phyloP scores from a whole-genome alignment of 371 early-diverging fungal genomes.

The Capillidium rhysosporum region DNA sequence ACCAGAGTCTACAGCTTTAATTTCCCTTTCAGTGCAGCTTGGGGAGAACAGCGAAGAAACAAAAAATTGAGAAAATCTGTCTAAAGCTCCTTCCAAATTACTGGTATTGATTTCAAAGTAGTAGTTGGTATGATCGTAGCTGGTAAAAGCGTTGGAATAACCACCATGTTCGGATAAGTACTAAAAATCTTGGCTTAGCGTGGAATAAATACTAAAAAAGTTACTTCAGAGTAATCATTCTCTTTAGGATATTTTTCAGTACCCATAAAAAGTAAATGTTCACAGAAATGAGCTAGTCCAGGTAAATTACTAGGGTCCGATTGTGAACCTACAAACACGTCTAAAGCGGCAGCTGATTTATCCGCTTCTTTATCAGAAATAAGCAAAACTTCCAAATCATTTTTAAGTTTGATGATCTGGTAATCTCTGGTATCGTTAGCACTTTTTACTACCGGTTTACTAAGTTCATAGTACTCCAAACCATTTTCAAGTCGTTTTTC shows the following conservation, averaged over 20 bases:
- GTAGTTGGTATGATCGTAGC: conserved; percentile 75
- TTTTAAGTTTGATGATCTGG: conserved; percentile 50
- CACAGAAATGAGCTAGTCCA: conserved; percentile 97
- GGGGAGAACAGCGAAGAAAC: conserved; percentile 71
- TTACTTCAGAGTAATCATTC: conserved; percentile 63
- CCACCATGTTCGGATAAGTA: conserved; percentile 83
- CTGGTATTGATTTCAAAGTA: conserved; percentile 80
- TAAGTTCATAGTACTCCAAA: no score
- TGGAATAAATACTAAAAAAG: conserved; percentile 11
- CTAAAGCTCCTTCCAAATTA: conserved; percentile 74
- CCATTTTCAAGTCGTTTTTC: no score
- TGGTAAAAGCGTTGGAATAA: conserved; percentile 88
- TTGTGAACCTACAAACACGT: conserved; percentile 83
- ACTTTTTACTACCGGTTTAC: conserved; percentile 23
- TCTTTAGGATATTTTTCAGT: conserved; percentile 65
- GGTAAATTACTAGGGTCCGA: conserved; percentile 56
- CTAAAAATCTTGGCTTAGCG: conserved; percentile 10
- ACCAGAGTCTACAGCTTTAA: conserved; percentile 83
- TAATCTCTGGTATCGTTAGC: conserved; percentile 64
- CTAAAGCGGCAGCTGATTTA: conserved; percentile 76
- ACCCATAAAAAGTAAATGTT: conserved; percentile 87
- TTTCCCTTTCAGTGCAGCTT: conserved; percentile 75
- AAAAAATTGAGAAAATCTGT: conserved; percentile 78
- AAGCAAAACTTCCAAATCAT: conserved; percentile 58
- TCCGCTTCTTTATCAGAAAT: conserved; percentile 66